Evolutionary conservation across 345 rosid species (phyloP).

Genomic region (Litchi chinensis): DNA sequence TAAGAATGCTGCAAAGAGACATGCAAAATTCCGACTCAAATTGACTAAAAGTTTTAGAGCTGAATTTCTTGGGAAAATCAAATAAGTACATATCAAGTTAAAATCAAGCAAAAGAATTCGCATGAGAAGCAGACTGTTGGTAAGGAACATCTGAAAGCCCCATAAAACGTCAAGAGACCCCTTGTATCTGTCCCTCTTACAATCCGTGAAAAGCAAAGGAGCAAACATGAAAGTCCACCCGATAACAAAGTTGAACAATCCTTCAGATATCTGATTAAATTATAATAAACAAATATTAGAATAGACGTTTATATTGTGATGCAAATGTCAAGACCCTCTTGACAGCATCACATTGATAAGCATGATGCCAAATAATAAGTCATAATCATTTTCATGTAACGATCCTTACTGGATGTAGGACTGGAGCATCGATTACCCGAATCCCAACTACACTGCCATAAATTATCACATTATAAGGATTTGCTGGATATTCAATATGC

Average conservation of each 20-base stretch:
- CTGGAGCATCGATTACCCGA: slow-evolving; percentile 66
- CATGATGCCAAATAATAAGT: neutral
- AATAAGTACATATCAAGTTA: neutral
- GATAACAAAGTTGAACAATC: slow-evolving; percentile 88
- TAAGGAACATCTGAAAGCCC: slow-evolving; percentile 95
- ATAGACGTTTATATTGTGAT: neutral
- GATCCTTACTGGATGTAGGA: slow-evolving; percentile 82
- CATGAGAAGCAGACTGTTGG: slow-evolving; percentile 61
- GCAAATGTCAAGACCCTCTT: slow-evolving; percentile 2
- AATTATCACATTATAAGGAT: slow-evolving; percentile 17
- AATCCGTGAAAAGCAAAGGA: slow-evolving; percentile 85
- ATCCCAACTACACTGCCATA: slow-evolving; percentile 78
- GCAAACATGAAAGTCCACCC: slow-evolving; percentile 99
- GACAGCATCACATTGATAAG: slow-evolving; percentile 8
- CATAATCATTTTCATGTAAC: neutral
- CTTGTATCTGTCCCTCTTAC: slow-evolving; percentile 70
- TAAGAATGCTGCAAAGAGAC: slow-evolving; percentile 62
- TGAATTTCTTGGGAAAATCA: neutral
- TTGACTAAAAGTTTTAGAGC: neutral
- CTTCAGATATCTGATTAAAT: slow-evolving; percentile 72
- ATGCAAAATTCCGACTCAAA: neutral
- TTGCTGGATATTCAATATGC: neutral
- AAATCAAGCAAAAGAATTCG: slow-evolving; percentile 15
- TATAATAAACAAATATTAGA: neutral
- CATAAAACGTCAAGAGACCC: slow-evolving; percentile 78